These are phyloP conservation scores for Verticillium alfalfae DNA, from an alignment of 2,329 filamentous ascomycete species.

Conservation along the genomic window DNA sequence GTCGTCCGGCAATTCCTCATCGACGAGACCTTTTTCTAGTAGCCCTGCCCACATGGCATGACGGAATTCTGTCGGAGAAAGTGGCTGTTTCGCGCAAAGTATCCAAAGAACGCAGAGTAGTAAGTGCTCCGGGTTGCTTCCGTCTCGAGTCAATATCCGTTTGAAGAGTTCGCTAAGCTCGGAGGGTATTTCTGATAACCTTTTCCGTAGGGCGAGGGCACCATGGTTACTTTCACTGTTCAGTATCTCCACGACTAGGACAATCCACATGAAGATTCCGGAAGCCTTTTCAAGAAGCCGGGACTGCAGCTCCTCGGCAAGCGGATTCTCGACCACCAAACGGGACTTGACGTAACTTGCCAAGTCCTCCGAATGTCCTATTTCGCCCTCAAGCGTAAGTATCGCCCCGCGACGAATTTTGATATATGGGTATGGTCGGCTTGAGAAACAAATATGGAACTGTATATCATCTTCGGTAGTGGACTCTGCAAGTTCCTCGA, in stretches of 20 bases:
- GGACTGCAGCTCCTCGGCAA: constrained; percentile 13
- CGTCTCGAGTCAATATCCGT: constrained; percentile 33
- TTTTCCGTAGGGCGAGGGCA: background rate
- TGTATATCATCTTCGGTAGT: background rate
- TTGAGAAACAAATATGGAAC: constrained; percentile 3
- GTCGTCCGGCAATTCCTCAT: background rate
- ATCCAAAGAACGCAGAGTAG: constrained; percentile 36
- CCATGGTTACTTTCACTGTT: constrained; percentile 22
- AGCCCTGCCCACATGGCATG: constrained; percentile 11
- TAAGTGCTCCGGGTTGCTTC: constrained; percentile 25
- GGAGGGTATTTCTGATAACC: constrained; percentile 25
- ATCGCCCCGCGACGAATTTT: background rate
- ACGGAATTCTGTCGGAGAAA: constrained; percentile 30
- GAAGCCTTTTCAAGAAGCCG: constrained; percentile 29
- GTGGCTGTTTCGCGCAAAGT: constrained; percentile 29
- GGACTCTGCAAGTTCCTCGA: background rate
- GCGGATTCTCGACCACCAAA: constrained; percentile 10
- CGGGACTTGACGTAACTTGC: constrained; percentile 12
- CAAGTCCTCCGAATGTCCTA: constrained; percentile 17
- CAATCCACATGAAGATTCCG: constrained; percentile 38
- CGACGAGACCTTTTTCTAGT: constrained; percentile 16
- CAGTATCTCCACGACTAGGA: constrained; percentile 32
- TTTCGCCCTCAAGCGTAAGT: constrained; percentile 18
- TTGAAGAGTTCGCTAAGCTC: constrained; percentile 34
- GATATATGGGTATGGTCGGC: constrained; percentile 6